Evolutionary conservation across 108 stramenopile species (phyloP).

Genomic region (Fistulifera pelliculosa): DNA sequence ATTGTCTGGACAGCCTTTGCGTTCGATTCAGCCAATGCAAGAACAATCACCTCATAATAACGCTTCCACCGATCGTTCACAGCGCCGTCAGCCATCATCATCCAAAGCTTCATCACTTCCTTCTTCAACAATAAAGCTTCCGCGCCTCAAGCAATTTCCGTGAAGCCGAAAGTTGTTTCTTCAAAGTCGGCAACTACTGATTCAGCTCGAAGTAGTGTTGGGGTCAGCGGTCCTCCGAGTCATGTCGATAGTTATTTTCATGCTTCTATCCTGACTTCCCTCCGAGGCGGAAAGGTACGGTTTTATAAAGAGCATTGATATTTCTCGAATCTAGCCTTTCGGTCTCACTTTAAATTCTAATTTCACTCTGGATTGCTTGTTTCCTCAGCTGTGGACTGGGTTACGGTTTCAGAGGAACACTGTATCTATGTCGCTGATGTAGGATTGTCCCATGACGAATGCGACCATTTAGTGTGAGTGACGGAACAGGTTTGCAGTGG

Average conservation of each 20-base stretch:
- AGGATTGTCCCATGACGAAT: slow-evolving; percentile 35
- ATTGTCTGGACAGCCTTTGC: not conserved
- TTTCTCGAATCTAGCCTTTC: too few species aligned
- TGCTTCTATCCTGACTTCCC: slow-evolving; percentile 8
- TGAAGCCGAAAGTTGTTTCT: too few species aligned
- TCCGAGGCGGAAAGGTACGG: slow-evolving; percentile 21
- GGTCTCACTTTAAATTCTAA: too few species aligned
- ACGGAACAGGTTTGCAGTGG: slow-evolving; percentile 55
- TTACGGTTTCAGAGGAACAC: slow-evolving; percentile 40
- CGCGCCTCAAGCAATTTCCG: too few species aligned
- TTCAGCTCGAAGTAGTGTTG: too few species aligned
- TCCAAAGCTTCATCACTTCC: too few species aligned
- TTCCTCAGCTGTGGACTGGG: slow-evolving; percentile 37
- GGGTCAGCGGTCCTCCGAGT: too few species aligned
- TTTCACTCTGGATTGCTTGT: not conserved
- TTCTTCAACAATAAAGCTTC: too few species aligned
- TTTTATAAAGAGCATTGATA: too few species aligned
- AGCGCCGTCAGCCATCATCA: slow-evolving; percentile 7
- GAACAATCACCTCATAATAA: slow-evolving; percentile 10
- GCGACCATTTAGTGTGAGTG: slow-evolving; percentile 39
- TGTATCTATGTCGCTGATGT: slow-evolving; percentile 59
- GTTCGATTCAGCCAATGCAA: slow-evolving; percentile 1
- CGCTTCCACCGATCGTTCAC: slow-evolving; percentile 4
- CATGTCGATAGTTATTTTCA: too few species aligned
- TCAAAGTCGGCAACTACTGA: too few species aligned